These are phyloP conservation scores for Selenicereus undatus DNA, from an alignment of 148 eudicot genomes.

Conservation along the genomic window DNA sequence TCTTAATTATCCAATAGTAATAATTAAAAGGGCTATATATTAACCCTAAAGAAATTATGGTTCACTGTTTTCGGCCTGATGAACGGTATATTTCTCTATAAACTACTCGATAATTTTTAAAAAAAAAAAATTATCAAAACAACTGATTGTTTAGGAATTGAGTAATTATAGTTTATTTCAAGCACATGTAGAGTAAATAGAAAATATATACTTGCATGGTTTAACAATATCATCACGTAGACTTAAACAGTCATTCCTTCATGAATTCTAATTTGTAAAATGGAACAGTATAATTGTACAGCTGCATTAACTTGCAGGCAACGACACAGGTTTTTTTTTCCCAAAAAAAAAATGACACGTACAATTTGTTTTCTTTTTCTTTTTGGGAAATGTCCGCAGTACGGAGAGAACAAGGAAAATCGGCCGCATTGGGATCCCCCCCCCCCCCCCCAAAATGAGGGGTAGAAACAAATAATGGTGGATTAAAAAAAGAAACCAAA, in stretches of 20 bases:
- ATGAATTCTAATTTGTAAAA: background rate
- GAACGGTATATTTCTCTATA: background rate
- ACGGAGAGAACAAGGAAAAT: too few relatives aligned
- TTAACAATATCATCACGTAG: background rate
- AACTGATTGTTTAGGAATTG: background rate
- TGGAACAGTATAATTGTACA: background rate
- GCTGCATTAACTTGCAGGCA: background rate
- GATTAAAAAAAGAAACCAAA: too few relatives aligned
- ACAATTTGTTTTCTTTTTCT: too few relatives aligned
- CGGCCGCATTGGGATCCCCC: too few relatives aligned
- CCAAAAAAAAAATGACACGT: too few relatives aligned
- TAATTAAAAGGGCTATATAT: background rate
- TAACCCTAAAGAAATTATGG: background rate
- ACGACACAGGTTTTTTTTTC: background rate
- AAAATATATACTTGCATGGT: background rate
- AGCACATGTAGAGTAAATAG: background rate
- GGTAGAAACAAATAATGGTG: too few relatives aligned
- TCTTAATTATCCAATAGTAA: conserved; percentile 1
- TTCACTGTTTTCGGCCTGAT: background rate
- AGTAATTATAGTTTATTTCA: background rate
- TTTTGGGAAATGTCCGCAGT: too few relatives aligned
- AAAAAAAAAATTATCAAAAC: background rate
- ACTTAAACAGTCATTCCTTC: background rate
- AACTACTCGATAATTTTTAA: conserved; percentile 1
- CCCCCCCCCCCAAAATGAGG: too few relatives aligned